Evolutionary conservation across 805 yeast species (phyloP).

Genomic region (Starmerella vitae): DNA sequence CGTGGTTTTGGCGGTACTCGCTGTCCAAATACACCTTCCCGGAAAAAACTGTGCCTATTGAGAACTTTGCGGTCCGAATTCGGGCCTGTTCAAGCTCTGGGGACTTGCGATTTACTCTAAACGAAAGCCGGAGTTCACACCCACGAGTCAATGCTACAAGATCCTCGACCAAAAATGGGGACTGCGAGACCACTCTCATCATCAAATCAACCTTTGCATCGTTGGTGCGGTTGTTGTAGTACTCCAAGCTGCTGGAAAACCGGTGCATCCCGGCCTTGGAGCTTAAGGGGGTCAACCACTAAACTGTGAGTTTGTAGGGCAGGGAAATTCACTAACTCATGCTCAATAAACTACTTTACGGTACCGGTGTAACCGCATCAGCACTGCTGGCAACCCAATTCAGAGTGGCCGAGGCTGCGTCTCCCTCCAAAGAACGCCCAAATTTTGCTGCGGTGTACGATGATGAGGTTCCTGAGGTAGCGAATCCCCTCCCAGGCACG

Average conservation of each 20-base stretch:
- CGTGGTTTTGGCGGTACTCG: neutral
- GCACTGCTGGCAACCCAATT: neutral
- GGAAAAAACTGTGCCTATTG: neutral
- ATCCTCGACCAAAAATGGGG: neutral
- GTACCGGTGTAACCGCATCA: slow-evolving; percentile 4
- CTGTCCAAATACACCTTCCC: neutral
- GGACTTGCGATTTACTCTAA: neutral
- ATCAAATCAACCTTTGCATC: neutral
- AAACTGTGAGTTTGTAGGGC: neutral
- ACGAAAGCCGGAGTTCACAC: neutral
- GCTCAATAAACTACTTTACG: slow-evolving; percentile 6
- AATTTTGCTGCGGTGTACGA: slow-evolving; percentile 23
- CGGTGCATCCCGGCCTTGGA: neutral
- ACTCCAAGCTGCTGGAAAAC: neutral
- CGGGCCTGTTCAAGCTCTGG: neutral
- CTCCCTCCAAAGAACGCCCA: slow-evolving; percentile 10
- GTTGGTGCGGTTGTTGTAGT: neutral
- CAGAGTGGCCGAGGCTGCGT: slow-evolving; percentile 8
- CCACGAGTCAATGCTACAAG: neutral
- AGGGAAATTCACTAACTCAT: neutral
- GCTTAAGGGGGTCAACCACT: no score
- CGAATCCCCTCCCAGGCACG: slow-evolving; percentile 24
- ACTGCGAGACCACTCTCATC: neutral
- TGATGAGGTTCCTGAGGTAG: slow-evolving; percentile 19
- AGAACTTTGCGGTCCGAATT: neutral